Conservation (phyloP, 2,329 filamentous ascomycete genomes). For the Hypoxylon sp. region DNA sequence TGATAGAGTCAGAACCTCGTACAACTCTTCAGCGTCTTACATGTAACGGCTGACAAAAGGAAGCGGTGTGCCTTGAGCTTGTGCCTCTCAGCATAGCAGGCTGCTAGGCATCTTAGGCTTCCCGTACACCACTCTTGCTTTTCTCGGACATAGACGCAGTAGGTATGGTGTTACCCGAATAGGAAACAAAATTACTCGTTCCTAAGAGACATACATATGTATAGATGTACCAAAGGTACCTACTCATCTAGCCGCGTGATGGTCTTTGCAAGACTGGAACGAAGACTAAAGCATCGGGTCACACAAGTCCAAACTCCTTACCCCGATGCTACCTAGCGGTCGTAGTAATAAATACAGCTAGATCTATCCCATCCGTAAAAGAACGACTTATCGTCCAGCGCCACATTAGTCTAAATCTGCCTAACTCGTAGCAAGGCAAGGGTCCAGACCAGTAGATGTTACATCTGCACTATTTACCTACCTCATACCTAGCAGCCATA, state of each 20-base stretch:
- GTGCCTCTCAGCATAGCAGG: background rate
- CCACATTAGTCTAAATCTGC: conserved; percentile 8
- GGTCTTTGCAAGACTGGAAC: background rate
- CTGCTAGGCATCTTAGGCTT: background rate
- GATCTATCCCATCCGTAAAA: conserved; percentile 10
- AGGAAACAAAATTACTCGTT: background rate
- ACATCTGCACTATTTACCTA: background rate
- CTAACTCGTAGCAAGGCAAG: conserved; percentile 21
- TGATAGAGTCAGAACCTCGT: background rate
- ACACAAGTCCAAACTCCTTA: conserved; percentile 5
- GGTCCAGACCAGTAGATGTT: conserved; percentile 23
- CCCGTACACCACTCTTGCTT: conserved; percentile 1
- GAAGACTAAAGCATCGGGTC: conserved; percentile 1
- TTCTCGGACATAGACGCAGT: background rate
- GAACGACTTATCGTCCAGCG: conserved; percentile 7
- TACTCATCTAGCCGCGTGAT: conserved; percentile 5
- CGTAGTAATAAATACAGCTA: conserved; percentile 17
- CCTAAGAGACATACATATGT: background rate
- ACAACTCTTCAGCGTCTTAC: background rate
- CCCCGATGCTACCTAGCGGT: conserved; percentile 1
- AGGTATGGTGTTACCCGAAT: too few species aligned
- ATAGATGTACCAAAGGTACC: background rate
- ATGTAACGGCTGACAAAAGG: background rate
- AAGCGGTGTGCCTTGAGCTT: background rate
- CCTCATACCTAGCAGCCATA: conserved; percentile 14